phyloP scores from a whole-genome alignment of 129 eudicot genomes.

The Flaveria brownii region DNA sequence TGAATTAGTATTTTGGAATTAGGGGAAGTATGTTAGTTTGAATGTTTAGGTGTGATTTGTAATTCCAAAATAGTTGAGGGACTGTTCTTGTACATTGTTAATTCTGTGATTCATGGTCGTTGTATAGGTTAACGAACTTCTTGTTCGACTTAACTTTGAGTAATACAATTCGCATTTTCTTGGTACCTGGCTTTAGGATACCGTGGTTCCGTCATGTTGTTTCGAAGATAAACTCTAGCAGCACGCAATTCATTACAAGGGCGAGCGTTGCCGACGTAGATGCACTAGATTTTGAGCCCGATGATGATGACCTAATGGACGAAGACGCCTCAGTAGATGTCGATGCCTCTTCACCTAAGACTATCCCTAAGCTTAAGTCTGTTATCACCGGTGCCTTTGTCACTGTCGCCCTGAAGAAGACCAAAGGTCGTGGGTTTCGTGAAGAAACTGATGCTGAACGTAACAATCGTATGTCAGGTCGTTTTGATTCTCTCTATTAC shows the following conservation, averaged over 20 bases:
- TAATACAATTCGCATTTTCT: no score
- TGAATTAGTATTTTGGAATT: no score
- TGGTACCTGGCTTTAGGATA: neutral
- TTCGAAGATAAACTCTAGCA: neutral
- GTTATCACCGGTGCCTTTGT: constrained; percentile 77
- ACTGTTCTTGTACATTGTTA: no score
- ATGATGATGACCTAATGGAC: constrained; percentile 48
- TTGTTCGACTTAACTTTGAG: no score
- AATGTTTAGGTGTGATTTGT: no score
- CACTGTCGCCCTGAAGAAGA: constrained; percentile 44
- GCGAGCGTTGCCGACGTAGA: constrained; percentile 78
- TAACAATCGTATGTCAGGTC: constrained; percentile 67
- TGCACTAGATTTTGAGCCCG: constrained; percentile 78
- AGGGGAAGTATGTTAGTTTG: no score
- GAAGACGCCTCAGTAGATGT: constrained; percentile 67
- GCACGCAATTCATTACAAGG: constrained; percentile 35
- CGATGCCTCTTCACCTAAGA: constrained; percentile 56
- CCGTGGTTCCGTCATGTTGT: neutral
- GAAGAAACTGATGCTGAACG: constrained; percentile 76
- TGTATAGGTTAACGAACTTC: no score
- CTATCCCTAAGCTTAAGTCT: constrained; percentile 66
- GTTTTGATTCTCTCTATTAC: constrained; percentile 73
- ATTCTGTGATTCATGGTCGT: no score
- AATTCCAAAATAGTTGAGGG: no score
- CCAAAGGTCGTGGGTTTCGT: constrained; percentile 94